Conservation (phyloP, 2,329 filamentous ascomycete species). For the Corinectria fuckeliana region DNA sequence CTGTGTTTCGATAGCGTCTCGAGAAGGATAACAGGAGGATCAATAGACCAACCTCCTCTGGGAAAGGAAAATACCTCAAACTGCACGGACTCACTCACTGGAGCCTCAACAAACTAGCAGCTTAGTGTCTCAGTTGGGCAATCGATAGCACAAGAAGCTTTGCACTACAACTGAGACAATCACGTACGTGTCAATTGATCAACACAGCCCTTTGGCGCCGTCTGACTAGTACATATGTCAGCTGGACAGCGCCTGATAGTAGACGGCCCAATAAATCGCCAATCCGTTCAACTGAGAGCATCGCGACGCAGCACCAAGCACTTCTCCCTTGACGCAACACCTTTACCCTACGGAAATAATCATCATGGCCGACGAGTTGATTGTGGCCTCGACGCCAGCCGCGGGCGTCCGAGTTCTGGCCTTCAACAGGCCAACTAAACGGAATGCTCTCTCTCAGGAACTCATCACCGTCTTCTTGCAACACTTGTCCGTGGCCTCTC, state of each 20-base stretch:
- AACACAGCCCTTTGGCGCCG: not conserved
- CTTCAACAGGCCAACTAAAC: constrained; percentile 60
- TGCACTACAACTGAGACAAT: not conserved
- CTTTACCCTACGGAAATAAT: not conserved
- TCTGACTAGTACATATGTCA: not conserved
- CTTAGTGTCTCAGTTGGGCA: not conserved
- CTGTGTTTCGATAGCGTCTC: not conserved
- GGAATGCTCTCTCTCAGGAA: constrained; percentile 61
- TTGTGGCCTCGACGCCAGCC: constrained; percentile 37
- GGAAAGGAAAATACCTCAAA: not conserved
- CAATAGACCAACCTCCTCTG: not conserved
- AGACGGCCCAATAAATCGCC: not conserved
- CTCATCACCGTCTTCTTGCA: constrained; percentile 54
- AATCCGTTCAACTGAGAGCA: not conserved
- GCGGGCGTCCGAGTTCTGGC: constrained; percentile 54
- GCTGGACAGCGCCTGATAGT: not conserved
- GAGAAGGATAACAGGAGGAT: not conserved
- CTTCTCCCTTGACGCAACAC: not conserved
- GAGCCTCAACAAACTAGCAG: not conserved
- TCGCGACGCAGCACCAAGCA: too few relatives aligned
- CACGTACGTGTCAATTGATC: not conserved
- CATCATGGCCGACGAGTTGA: constrained; percentile 20
- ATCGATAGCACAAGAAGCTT: not conserved
- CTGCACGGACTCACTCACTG: not conserved
- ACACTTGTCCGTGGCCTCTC: constrained; percentile 32